Evolutionary conservation across 768 basidiomycete species (phyloP).

Genomic region (Agrocybe pediades): DNA sequence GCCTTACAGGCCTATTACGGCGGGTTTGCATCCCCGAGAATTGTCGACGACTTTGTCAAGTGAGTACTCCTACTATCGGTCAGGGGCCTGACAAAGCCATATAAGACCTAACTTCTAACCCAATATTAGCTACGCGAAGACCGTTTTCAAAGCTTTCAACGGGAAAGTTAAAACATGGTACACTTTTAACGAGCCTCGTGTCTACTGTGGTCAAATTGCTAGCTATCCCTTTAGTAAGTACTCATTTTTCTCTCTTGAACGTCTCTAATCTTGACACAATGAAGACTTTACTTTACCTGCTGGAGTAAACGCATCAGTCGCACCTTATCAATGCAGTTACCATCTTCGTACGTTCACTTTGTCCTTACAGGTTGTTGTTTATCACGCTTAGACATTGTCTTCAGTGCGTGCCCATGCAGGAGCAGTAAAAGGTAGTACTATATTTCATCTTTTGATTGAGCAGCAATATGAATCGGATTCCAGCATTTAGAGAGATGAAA

Average conservation of each 20-base stretch:
- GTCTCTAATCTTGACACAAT: neutral
- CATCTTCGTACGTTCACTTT: constrained; percentile 36
- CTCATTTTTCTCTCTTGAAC: constrained; percentile 4
- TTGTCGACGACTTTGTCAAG: constrained; percentile 52
- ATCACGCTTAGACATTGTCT: neutral
- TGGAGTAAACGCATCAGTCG: constrained; percentile 43
- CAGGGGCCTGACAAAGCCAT: neutral
- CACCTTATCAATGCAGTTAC: constrained; percentile 46
- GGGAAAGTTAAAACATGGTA: constrained; percentile 53
- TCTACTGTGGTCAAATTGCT: constrained; percentile 38
- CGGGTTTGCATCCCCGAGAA: constrained; percentile 45
- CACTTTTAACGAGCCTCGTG: constrained; percentile 55
- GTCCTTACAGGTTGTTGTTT: neutral
- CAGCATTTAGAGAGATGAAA: constrained; percentile 47
- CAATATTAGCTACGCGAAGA: constrained; percentile 43
- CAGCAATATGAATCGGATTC: neutral
- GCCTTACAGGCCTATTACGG: constrained; percentile 51
- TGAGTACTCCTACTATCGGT: constrained; percentile 15
- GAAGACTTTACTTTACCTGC: constrained; percentile 41
- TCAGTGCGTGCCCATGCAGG: constrained; percentile 50
- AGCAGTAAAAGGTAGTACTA: constrained; percentile 44
- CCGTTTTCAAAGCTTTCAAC: constrained; percentile 50
- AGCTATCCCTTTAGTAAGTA: constrained; percentile 43
- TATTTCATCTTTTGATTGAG: neutral
- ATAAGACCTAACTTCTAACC: neutral